A percentile compares a stretch with the other conserved stretches of the same genome.
Conservation (phyloP, 768 basidiomycete genomes). For the Termitomyces titanicus region DNA sequence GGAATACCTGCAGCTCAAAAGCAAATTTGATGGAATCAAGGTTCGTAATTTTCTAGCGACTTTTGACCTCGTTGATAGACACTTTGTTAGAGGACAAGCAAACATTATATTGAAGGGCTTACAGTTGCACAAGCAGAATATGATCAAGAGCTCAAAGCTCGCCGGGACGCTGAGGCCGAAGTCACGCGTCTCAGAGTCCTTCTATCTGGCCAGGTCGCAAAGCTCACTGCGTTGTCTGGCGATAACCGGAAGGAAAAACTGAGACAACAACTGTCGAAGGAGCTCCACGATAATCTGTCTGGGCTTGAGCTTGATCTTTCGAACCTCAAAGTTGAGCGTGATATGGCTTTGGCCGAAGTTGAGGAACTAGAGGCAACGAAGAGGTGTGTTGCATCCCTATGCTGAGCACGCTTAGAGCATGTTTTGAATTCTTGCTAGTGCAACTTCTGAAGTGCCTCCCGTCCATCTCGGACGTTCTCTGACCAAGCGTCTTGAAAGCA, state of each 20-base stretch:
- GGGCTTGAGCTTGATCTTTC: constrained; percentile 84
- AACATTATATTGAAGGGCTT: constrained; percentile 89
- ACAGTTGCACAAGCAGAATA: constrained; percentile 93
- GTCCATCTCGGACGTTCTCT: constrained; percentile 63
- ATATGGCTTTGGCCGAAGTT: constrained; percentile 89
- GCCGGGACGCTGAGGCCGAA: constrained; percentile 91
- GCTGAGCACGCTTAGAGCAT: too few relatives aligned
- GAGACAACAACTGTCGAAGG: constrained; percentile 74
- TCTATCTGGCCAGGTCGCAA: constrained; percentile 85
- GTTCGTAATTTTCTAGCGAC: constrained; percentile 37
- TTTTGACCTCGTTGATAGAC: not conserved
- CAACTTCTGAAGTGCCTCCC: constrained; percentile 33
- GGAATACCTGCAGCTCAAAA: constrained; percentile 62
- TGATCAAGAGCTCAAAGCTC: constrained; percentile 82
- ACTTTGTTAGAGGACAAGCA: constrained; percentile 71
- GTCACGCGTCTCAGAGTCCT: constrained; percentile 81
- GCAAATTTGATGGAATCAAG: constrained; percentile 82
- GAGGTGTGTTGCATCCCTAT: constrained; percentile 43
- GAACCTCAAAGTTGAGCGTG: constrained; percentile 83
- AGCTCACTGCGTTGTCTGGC: constrained; percentile 80
- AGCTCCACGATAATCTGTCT: constrained; percentile 71
- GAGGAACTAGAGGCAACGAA: constrained; percentile 81
- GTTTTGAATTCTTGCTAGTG: constrained; percentile 20
- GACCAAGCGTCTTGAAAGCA: constrained; percentile 78
- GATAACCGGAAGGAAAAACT: constrained; percentile 76